Conservation (phyloP, 75 land plant genomes). For the Cryptomeria japonica region DNA sequence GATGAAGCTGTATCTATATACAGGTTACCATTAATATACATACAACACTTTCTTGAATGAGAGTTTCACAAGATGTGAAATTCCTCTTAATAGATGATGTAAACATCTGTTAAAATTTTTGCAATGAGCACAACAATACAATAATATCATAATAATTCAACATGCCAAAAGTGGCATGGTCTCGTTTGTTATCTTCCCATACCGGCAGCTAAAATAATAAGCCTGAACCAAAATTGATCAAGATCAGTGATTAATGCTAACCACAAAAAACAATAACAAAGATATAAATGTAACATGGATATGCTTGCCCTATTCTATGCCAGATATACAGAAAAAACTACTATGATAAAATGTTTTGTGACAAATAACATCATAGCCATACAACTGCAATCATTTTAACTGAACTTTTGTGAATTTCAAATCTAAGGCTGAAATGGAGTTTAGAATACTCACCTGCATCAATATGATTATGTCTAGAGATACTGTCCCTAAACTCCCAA, state of each 20-base stretch:
- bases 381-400: background rate
- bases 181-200: slow-evolving; percentile 5
- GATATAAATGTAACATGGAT: background rate
- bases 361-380: background rate
- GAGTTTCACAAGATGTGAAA: slow-evolving; percentile 10
- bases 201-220: slow-evolving; percentile 10
- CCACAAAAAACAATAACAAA: background rate
- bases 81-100: background rate
- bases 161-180: slow-evolving; percentile 16
- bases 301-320: background rate
- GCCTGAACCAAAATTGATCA: slow-evolving; percentile 6
- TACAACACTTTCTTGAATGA: background rate
- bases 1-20: background rate
- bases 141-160: background rate
- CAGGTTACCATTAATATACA: background rate
- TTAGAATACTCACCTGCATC: slow-evolving; percentile 30
- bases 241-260: background rate
- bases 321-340: background rate
- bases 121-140: background rate
- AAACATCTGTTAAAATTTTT: background rate
- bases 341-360: background rate
- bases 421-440: background rate
- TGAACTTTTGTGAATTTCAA: background rate
- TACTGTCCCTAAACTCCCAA: slow-evolving; percentile 53
- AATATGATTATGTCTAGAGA: slow-evolving; percentile 37